Evolutionary conservation across 495 filamentous ascomycete genomes (phyloP).

Genomic region (Amphirosellinia nigrospora): DNA sequence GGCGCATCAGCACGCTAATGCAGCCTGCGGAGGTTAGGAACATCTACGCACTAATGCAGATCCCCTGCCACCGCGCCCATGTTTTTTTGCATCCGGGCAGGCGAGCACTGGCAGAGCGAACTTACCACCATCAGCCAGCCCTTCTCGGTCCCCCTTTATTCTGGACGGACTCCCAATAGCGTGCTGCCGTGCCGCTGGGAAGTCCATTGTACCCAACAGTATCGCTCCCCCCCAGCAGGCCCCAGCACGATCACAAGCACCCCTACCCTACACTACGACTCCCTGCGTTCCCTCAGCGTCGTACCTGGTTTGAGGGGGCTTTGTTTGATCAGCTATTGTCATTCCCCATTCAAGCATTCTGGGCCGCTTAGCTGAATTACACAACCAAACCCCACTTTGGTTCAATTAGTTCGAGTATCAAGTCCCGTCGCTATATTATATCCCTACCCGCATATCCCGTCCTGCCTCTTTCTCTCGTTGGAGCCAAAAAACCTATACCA

Average conservation of each 20-base stretch:
- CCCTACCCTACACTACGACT: slow-evolving; percentile 13
- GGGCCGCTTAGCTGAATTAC: slow-evolving; percentile 22
- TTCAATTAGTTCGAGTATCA: slow-evolving; percentile 1
- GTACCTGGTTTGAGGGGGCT: background rate
- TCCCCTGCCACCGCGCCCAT: slow-evolving; percentile 17
- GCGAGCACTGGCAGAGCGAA: background rate
- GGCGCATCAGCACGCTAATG: slow-evolving; percentile 23
- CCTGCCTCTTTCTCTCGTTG: background rate
- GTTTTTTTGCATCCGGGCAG: background rate
- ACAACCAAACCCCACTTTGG: background rate
- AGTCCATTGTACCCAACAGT: too few species aligned
- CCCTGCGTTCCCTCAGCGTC: background rate
- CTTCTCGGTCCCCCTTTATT: background rate
- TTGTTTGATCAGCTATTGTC: slow-evolving; percentile 22
- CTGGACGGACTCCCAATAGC: background rate
- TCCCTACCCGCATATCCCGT: background rate
- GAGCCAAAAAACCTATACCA: background rate
- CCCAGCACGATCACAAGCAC: background rate
- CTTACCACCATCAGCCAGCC: slow-evolving; percentile 20
- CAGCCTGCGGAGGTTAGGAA: slow-evolving; percentile 23
- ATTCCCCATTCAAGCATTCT: slow-evolving; percentile 14
- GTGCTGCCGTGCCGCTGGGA: slow-evolving; percentile 2
- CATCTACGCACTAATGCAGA: slow-evolving; percentile 18
- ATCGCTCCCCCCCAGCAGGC: background rate
- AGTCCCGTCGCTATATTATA: slow-evolving; percentile 11